Evolutionary conservation across 352 stramenopile genomes (phyloP).

Genomic region (Globisporangium nodosum): DNA sequence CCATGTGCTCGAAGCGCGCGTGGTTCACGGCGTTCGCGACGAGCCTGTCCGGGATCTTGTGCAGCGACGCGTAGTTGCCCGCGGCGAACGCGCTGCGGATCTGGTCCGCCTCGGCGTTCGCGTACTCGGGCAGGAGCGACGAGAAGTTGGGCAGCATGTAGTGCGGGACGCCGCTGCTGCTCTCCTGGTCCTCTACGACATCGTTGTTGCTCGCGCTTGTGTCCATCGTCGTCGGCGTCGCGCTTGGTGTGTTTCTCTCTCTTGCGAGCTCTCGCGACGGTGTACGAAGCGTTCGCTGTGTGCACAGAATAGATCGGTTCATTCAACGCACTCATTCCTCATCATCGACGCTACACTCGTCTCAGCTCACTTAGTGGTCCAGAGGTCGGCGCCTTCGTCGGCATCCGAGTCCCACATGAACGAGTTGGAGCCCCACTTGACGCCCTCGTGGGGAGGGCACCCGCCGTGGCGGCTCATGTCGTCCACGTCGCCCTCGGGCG

Average conservation of each 20-base stretch:
- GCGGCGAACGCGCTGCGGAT: conserved; percentile 71
- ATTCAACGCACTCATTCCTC: too few species aligned
- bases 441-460: conserved; percentile 77
- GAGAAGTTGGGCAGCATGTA: conserved; percentile 85
- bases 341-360: background rate
- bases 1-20: conserved; percentile 68
- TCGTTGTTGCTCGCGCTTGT: conserved; percentile 9
- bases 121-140: conserved; percentile 74
- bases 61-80: conserved; percentile 61
- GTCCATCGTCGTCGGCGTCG: background rate
- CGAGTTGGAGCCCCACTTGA: conserved; percentile 83
- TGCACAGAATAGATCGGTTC: background rate
- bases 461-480: conserved; percentile 76
- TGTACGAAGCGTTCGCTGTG: too few species aligned
- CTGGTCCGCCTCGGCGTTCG: conserved; percentile 67
- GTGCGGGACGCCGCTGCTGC: conserved; percentile 24
- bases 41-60: conserved; percentile 52
- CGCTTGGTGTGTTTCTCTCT: background rate
- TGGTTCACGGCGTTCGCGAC: conserved; percentile 56
- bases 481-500: conserved; percentile 65
- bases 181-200: conserved; percentile 5
- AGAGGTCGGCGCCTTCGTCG: conserved; percentile 73
- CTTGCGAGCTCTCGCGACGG: background rate
- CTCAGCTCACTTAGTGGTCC: conserved; percentile 60
- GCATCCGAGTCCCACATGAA: conserved; percentile 87